Evolutionary conservation across 257 asterid species (phyloP), one percentile per base, ranked within the genome.

Genomic region (Plantago elongata): DNA sequence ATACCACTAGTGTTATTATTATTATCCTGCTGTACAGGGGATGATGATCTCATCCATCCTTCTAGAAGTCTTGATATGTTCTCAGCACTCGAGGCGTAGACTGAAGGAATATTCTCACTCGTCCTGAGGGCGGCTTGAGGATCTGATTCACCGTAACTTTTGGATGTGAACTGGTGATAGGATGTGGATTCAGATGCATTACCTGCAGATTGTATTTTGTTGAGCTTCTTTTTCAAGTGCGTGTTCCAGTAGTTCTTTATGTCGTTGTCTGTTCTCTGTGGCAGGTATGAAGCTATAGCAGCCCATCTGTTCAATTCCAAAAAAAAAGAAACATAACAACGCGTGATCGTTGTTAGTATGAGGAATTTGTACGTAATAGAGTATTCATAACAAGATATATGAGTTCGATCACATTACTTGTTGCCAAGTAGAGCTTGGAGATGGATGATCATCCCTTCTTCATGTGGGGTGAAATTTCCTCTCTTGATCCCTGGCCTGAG

Each of bases 191-290:
- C 71, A 8, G 76, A 58, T 5, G 74, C 16, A 18, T 74, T 54
- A 43, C 71, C 75, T 66, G 82, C 27, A 22, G 27, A 49, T 62
- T 81, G 94, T 18, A 71, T 6, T 45, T 78, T 84, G 76, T 84
- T 89, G 49, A 92, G 81, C 82, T 89, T 92, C 72, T 92, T 92
- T 71, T 92, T 92, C 65, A 92, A 71, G 76, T 92, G 98, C 1
- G 98, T 89, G 83, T 92, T 92, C 98, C 98, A 92, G 34, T 88
- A 89, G 60, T 92, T 92, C 83, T 92, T 92, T 77, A 92, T 92
- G 72, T 92, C 98, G 42, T 92, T 92, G 5, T 92, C 98, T 7
- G 98, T 92, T 78, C 98, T 77, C 47, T 92, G 97, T 13, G 98
- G 98, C 7, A 92, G 75, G 66, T 89, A 89, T 9, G 98, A 89